Percentiles rank a stretch among this genome's conserved stretches.
Conservation (phyloP, 2,329 filamentous ascomycete genomes). For the Neofusicoccum laricinum region DNA sequence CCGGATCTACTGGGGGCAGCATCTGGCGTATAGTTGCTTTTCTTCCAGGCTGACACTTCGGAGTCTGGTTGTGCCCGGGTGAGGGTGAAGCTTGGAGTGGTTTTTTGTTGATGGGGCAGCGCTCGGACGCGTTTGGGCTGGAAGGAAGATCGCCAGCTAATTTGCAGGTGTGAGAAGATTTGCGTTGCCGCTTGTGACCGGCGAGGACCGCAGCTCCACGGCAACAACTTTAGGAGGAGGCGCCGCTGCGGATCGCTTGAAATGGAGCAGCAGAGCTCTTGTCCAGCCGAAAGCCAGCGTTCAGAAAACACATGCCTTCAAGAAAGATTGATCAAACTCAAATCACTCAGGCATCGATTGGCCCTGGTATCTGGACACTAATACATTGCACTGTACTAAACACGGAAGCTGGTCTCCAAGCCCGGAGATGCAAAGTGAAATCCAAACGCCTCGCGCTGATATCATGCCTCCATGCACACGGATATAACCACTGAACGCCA, state of each 20-base stretch:
- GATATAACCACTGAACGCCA: slow-evolving; percentile 14
- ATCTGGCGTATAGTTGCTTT: slow-evolving; percentile 24
- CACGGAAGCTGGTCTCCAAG: neutral
- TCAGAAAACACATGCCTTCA: too few species aligned
- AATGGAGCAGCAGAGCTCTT: too few species aligned
- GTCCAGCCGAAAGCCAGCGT: too few species aligned
- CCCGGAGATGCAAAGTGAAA: neutral
- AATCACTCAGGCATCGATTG: too few species aligned
- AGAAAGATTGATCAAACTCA: too few species aligned
- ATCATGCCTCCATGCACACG: slow-evolving; percentile 7
- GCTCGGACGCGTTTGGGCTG: neutral
- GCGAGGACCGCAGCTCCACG: too few species aligned
- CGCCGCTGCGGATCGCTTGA: too few species aligned
- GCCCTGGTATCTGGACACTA: neutral
- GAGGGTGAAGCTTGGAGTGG: neutral
- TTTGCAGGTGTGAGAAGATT: neutral
- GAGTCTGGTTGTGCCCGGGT: neutral
- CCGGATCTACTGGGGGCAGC: slow-evolving; percentile 41
- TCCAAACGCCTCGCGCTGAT: slow-evolving; percentile 11
- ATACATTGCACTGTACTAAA: neutral
- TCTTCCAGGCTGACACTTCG: neutral
- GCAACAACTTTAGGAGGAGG: too few species aligned
- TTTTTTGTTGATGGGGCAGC: neutral
- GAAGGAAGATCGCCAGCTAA: neutral
- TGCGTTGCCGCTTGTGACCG: neutral